These are phyloP conservation scores for Gastrodia elata DNA, from an alignment of 106 monocot genomes.

Conservation along the genomic window DNA sequence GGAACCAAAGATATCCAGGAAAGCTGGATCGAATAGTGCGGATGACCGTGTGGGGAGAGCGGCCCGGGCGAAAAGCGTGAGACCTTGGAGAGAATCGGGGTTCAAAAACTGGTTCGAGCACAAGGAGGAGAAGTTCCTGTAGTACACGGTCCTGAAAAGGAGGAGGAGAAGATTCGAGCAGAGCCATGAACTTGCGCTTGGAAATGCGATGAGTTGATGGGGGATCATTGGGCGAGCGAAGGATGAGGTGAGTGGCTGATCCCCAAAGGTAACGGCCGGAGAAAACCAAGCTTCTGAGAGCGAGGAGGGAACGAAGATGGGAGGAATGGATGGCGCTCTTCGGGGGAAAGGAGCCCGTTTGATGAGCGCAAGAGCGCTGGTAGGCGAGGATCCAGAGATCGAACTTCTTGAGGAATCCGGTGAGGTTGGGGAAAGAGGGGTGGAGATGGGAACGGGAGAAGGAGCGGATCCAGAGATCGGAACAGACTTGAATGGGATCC, in stretches of 20 bases:
- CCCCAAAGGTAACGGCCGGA: slow-evolving; percentile 34
- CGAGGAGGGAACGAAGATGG: slow-evolving; percentile 55
- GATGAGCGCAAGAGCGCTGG: slow-evolving; percentile 76
- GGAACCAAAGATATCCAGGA: slow-evolving; percentile 80
- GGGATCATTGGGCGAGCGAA: slow-evolving; percentile 55
- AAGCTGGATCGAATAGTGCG: slow-evolving; percentile 73
- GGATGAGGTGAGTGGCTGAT: slow-evolving; percentile 45
- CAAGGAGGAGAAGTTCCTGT: slow-evolving; percentile 66
- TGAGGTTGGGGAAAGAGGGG: slow-evolving; percentile 55
- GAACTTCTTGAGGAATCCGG: slow-evolving; percentile 65
- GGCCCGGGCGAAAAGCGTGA: slow-evolving; percentile 77
- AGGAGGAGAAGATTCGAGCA: slow-evolving; percentile 27
- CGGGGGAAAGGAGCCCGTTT: slow-evolving; percentile 68
- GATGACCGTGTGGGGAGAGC: slow-evolving; percentile 62
- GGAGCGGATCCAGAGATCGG: slow-evolving; percentile 55
- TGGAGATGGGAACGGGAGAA: slow-evolving; percentile 34
- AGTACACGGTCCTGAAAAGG: slow-evolving; percentile 79
- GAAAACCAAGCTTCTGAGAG: slow-evolving; percentile 20
- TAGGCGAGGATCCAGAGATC: slow-evolving; percentile 92
- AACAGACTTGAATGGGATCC: slow-evolving; percentile 49
- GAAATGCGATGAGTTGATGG: slow-evolving; percentile 48
- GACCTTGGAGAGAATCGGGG: slow-evolving; percentile 64
- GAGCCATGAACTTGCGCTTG: slow-evolving; percentile 29
- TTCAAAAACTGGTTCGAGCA: slow-evolving; percentile 82
- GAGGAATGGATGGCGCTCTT: slow-evolving; percentile 40